These are phyloP conservation scores for Aleurites moluccanus DNA, from an alignment of 441 rosid genomes.

Conservation along the genomic window DNA sequence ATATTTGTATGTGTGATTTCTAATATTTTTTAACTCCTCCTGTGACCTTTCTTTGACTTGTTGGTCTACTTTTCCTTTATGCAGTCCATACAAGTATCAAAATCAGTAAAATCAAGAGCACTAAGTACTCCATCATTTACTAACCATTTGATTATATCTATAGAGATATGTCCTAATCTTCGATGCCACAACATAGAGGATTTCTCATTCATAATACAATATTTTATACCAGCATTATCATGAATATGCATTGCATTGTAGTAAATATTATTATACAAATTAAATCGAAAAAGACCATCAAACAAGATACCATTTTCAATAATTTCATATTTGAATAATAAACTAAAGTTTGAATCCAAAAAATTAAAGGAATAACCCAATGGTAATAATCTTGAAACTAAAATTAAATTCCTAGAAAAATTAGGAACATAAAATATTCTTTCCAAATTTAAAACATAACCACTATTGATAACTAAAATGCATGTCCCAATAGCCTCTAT, in stretches of 20 bases:
- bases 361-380: not conserved
- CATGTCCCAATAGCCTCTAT: not conserved
- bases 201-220: not conserved
- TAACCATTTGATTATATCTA: not conserved
- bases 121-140: not conserved
- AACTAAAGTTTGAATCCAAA: not conserved
- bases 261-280: not conserved
- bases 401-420: not conserved
- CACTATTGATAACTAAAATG: not conserved
- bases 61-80: not conserved
- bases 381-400: not conserved
- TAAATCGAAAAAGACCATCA: not conserved
- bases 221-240: not conserved
- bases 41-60: not conserved
- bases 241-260: not conserved
- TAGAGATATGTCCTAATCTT: not conserved
- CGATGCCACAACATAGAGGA: not conserved
- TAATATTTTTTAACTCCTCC: not conserved
- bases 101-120: not conserved
- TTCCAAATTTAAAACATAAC: not conserved
- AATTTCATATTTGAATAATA: too few relatives aligned
- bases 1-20: not conserved
- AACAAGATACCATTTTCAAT: not conserved
- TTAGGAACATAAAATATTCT: constrained; percentile 6
- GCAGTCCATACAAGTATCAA: not conserved